Conservation (phyloP, 129 eudicot genomes). For the Cynara cardunculus region DNA sequence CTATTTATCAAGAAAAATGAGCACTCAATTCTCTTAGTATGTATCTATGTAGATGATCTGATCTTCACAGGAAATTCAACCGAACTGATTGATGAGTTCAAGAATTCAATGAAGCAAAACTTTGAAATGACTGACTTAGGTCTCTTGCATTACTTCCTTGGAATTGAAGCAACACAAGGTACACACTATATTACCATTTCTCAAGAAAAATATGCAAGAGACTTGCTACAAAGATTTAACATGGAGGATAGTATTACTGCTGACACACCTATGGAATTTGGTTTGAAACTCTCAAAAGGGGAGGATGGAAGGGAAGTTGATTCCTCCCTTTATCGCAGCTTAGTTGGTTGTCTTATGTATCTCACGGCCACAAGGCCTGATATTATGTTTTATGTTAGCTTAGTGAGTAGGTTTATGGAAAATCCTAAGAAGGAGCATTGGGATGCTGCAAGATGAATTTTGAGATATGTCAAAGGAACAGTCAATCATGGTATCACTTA, state of each 20-base stretch:
- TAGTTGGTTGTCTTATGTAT: not conserved
- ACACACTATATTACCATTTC: not conserved
- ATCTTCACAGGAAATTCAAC: not conserved
- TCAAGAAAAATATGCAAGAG: not conserved
- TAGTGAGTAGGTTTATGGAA: too few relatives aligned
- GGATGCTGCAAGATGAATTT: not conserved
- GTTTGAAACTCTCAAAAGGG: not conserved
- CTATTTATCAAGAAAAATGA: not conserved
- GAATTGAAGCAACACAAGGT: not conserved
- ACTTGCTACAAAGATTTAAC: not conserved
- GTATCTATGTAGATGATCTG: not conserved
- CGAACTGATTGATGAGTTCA: not conserved
- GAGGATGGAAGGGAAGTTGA: not conserved
- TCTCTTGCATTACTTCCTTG: not conserved
- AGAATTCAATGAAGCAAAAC: not conserved
- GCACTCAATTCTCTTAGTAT: not conserved
- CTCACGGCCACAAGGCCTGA: not conserved
- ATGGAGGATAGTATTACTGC: not conserved
- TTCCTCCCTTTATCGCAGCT: not conserved
- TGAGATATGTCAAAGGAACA: not conserved
- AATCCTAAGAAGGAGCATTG: too few relatives aligned
- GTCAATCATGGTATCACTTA: not conserved
- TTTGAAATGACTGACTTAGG: not conserved
- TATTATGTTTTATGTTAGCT: not conserved
- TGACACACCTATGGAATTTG: not conserved